Base-by-base conservation (phyloP, 2,329 filamentous ascomycete genomes). In the Trichophyton rubrum region DNA sequence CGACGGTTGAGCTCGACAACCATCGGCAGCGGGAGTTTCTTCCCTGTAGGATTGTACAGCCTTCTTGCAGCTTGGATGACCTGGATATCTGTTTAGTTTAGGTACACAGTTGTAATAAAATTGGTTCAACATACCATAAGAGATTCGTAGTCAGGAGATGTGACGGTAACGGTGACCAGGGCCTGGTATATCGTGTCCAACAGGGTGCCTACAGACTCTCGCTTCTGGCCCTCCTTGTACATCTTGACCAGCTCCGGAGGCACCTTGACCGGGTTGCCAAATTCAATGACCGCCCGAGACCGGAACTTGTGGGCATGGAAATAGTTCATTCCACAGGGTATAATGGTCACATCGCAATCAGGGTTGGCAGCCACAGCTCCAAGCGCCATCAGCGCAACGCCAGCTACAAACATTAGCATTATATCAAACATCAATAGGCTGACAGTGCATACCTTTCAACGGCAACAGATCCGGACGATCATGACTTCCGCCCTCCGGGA, bases 251-350 rank as follows among this genome's bases (percentile, higher is more conserved):
- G 77, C 68, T 95, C 88, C 20, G 79, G 78, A 0, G 90, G 87
- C 8, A 97, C 85, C 66, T 95, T 88, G 64, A 97, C 86, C 0
- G 93, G 90, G 27, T 84, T 86, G 7, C 93, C 93, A 68, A 97
- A 99, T 71, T 99, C 93, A 62, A 97, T 86, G 3, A 99, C 92
- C 40, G 92, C 93, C 71, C 93, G 84, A 64, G 92, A 97, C 53
- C 92, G 87, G 75, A 99, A 99, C 73, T 97, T 99, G 80, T 99
- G 92, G 0, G 92, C 89, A 74, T 97, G 92, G 76, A 99, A 99
- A 75, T 99, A 99, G 75, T 99, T 99, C 92, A 99, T 96, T 68
- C 92, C 92, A 58, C 93, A 91, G 2, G 93, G 93, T 24, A 99
- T 89, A 67, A 99, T 96, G 74, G 91, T 95, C 63, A 99, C 79